Base-by-base conservation (phyloP, 177 flowering plant genomes). In the Vitis hybrid region DNA sequence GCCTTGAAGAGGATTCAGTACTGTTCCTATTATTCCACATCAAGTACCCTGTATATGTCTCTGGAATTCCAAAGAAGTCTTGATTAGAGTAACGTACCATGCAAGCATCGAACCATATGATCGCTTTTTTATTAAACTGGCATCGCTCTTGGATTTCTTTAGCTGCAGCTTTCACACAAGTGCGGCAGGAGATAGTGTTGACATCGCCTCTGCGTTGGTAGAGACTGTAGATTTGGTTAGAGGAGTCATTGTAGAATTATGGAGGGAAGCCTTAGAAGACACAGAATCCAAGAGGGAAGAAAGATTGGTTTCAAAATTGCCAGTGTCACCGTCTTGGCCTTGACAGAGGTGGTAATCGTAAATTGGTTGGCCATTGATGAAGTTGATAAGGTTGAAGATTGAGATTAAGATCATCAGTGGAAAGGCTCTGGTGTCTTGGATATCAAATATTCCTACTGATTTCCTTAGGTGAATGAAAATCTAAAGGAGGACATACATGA, bases 81-180 rank as follows among this genome's bases (percentile, higher is more conserved):
- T 49, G 3, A 39, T 72, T 52, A 2, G 66, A 66, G 22, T 72
- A 72, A 15, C 75, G 60, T n/a, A 75, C 15, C 62, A 70, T 10
- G 65, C 78, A 75, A 19, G 67, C 12, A 11, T 51, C 70, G 16
- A 67, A 71, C 78, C 78, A 76, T 4, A 76, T 57, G 18, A 67
- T 9, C 3, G 56, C 69, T 14, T 9, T 31, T 31, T 33, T 64
- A 14, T 60, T 3, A 1, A 6, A 22, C 0, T 56, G 61, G 51
- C 68, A 60, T 7, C 3, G 52, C 3, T 55, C 2, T 31, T 52
- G 3, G 3, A 66, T 29, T 1, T 67, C 60, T 50, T 16, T 4
- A 51, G 31, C 5, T 2, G 78, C 71, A 13, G 1, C 26, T 1
- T 33, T 31, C 59, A 66, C 64, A 15, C 74, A 75, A 2, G 53